These are phyloP conservation scores for Rugonectria rugulosa DNA, from an alignment of 2,329 filamentous ascomycete species.

Conservation along the genomic window DNA sequence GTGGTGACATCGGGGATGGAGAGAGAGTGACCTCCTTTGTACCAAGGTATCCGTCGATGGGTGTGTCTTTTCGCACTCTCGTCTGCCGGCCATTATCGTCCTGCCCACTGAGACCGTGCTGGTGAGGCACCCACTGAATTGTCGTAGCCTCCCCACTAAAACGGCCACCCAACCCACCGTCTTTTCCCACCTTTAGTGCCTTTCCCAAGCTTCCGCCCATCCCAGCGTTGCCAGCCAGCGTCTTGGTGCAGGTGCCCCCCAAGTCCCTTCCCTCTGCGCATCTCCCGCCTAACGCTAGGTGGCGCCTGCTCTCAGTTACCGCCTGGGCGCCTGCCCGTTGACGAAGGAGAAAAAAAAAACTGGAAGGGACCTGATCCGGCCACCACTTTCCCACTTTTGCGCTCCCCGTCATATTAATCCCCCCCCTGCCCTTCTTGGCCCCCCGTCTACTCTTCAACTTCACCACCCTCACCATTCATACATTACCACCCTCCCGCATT, in stretches of 20 bases:
- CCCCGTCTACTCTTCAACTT: constrained; percentile 35
- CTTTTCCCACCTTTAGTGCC: too few species aligned
- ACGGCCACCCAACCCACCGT: too few species aligned
- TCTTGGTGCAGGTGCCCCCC: neutral
- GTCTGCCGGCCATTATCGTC: constrained; percentile 6
- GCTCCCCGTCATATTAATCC: constrained; percentile 40
- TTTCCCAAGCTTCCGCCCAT: neutral
- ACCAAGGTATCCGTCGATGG: too few species aligned
- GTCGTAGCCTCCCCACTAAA: constrained; percentile 18
- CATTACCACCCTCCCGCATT: constrained; percentile 23
- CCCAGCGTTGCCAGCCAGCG: neutral
- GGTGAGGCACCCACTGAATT: neutral
- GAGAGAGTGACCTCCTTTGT: too few species aligned
- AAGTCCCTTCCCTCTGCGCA: too few species aligned
- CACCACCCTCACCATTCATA: constrained; percentile 34
- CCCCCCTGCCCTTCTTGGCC: constrained; percentile 29
- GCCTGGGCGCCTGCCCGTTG: constrained; percentile 1
- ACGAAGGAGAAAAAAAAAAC: neutral
- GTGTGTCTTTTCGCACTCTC: neutral
- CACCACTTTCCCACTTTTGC: too few species aligned
- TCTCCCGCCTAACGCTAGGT: constrained; percentile 16
- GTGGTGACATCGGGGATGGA: neutral
- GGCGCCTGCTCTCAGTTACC: too few species aligned
- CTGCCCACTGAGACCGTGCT: neutral
- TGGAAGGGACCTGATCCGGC: constrained; percentile 9